phyloP scores from a whole-genome alignment of 2,329 filamentous ascomycete species.

The Fusarium armeniacum region DNA sequence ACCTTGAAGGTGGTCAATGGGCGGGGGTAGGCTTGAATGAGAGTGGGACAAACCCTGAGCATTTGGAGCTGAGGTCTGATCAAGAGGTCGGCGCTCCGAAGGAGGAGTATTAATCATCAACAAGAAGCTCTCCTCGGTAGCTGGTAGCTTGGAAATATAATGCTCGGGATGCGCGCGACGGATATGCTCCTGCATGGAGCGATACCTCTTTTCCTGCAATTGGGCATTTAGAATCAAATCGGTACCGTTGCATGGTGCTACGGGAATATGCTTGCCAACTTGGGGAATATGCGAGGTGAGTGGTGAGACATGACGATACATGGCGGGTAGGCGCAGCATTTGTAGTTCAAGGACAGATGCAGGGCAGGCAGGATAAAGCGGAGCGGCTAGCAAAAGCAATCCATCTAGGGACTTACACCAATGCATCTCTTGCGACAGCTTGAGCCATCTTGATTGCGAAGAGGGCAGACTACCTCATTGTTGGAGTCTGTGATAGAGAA shows the following conservation, averaged over 20 bases:
- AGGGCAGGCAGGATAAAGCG: conserved; percentile 25
- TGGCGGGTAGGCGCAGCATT: conserved; percentile 33
- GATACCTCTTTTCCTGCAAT: conserved; percentile 89
- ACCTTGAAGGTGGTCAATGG: conserved; percentile 47
- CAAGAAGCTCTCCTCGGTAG: conserved; percentile 96
- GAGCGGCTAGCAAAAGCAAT: conserved; percentile 22
- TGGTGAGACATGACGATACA: conserved; percentile 49
- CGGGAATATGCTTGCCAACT: conserved; percentile 27
- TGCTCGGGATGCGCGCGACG: conserved; percentile 96
- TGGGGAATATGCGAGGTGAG: conserved; percentile 32
- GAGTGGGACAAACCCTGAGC: conserved; percentile 52
- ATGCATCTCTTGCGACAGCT: conserved; percentile 98
- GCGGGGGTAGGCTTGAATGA: conserved; percentile 31
- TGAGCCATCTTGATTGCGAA: conserved; percentile 96
- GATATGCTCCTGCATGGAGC: conserved; percentile 99
- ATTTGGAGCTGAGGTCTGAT: conserved; percentile 53
- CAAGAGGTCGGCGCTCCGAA: conserved; percentile 72
- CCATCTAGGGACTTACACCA: conserved; percentile 79
- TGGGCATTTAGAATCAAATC: conserved; percentile 46
- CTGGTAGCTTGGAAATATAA: conserved; percentile 97
- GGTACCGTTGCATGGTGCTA: conserved; percentile 34
- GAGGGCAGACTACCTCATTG: conserved; percentile 96
- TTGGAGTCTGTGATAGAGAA: conserved; percentile 93
- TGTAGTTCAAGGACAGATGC: conserved; percentile 27
- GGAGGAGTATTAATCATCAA: conserved; percentile 95